Percentiles rank a stretch among this genome's conserved stretches.
Conservation (phyloP, 768 basidiomycete species). For the Amylocystis lapponica region DNA sequence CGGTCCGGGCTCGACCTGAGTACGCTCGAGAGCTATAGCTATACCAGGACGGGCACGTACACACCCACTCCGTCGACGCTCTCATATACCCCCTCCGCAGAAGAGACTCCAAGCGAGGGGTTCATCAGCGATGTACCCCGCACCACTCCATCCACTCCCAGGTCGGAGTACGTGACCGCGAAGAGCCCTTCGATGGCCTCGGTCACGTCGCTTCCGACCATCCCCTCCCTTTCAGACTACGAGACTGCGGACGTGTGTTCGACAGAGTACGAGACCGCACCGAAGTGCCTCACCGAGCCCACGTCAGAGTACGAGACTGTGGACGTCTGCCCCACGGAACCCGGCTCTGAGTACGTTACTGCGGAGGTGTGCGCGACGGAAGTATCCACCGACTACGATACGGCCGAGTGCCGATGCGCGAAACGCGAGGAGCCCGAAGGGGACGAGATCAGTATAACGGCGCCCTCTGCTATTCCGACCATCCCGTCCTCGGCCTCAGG, state of each 20-base stretch:
- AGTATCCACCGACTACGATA: conserved; percentile 39
- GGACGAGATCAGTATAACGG: conserved; percentile 15
- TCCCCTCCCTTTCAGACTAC: conserved; percentile 45
- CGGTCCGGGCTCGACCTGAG: conserved; percentile 14
- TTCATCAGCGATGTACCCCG: not conserved
- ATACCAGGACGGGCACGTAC: conserved; percentile 14
- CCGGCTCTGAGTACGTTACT: conserved; percentile 45
- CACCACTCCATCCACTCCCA: not conserved
- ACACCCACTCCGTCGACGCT: conserved; percentile 15
- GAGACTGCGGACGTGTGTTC: conserved; percentile 35
- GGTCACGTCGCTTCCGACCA: conserved; percentile 53
- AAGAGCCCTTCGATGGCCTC: conserved; percentile 29
- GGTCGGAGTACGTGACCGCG: conserved; percentile 8
- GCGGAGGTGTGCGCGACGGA: conserved; percentile 42
- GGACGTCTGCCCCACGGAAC: conserved; percentile 33
- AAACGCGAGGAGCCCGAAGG: conserved; percentile 10
- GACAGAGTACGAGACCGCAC: conserved; percentile 30
- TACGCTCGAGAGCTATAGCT: conserved; percentile 23
- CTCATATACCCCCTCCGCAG: conserved; percentile 12
- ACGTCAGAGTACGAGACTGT: conserved; percentile 40
- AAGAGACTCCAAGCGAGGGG: conserved; percentile 4
- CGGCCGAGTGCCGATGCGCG: conserved; percentile 36
- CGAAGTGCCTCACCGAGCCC: conserved; percentile 24
- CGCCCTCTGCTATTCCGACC: conserved; percentile 25
- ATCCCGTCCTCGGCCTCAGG: conserved; percentile 21